These are phyloP conservation scores for Camellia japonica DNA, from an alignment of 148 eudicot species.

Conservation along the genomic window DNA sequence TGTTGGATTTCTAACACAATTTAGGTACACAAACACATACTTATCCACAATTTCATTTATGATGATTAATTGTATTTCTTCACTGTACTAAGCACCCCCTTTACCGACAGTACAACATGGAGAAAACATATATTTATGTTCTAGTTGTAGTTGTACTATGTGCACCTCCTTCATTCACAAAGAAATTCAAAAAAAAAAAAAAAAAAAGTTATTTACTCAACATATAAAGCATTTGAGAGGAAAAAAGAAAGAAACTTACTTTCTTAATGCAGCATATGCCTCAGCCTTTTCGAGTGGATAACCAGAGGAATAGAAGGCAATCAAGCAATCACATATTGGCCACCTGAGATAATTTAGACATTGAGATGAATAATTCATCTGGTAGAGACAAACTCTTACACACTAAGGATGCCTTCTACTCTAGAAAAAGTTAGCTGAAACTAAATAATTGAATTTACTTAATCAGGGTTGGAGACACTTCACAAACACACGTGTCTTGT, in stretches of 20 bases:
- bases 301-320: conserved; percentile 88
- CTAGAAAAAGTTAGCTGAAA: too few species aligned
- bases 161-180: neutral
- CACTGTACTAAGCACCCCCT: neutral
- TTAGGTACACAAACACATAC: neutral
- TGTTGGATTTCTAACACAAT: too few species aligned
- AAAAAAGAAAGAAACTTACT: conserved; percentile 41
- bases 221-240: neutral
- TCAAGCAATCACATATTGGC: conserved; percentile 97
- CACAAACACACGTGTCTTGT: too few species aligned
- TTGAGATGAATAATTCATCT: neutral
- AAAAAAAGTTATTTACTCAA: neutral
- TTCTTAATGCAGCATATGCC: conserved; percentile 78
- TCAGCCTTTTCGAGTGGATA: conserved; percentile 90
- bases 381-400: too few species aligned
- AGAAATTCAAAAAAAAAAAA: neutral
- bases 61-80: neutral
- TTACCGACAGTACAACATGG: neutral
- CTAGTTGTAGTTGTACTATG: too few species aligned
- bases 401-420: too few species aligned
- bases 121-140: too few species aligned
- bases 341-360: conserved; percentile 50
- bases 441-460: too few species aligned
- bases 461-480: too few species aligned
- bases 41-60: neutral